Percentiles rank a stretch among this genome's conserved stretches.
Conservation (phyloP, 2,329 filamentous ascomycete genomes). For the Fusarium sp. region DNA sequence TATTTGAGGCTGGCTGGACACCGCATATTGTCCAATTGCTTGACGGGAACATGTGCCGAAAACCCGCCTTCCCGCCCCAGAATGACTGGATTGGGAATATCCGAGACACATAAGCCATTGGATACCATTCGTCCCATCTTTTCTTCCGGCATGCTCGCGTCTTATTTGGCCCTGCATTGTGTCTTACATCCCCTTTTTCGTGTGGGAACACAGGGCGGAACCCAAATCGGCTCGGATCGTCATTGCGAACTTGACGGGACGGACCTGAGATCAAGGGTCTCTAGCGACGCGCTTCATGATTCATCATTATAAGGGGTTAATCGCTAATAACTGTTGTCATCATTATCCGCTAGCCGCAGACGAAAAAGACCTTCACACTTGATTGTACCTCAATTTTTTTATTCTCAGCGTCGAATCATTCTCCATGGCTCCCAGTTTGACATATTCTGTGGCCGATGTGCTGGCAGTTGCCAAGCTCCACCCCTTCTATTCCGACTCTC, state of each 20-base stretch:
- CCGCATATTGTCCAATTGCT: not conserved
- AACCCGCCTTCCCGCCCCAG: not conserved
- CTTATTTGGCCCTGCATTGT: not conserved
- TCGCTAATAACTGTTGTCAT: not conserved
- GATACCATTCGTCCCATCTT: not conserved
- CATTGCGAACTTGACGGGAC: not conserved
- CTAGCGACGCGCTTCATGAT: not conserved
- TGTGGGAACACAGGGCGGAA: not conserved
- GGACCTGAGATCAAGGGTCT: not conserved
- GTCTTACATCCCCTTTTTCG: not conserved
- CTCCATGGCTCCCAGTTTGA: conserved; percentile 18
- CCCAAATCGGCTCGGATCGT: not conserved
- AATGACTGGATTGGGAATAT: not conserved
- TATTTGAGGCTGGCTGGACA: not conserved
- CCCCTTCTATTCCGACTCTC: conserved; percentile 49
- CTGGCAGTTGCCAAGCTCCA: conserved; percentile 51
- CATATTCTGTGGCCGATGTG: conserved; percentile 47
- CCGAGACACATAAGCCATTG: not conserved
- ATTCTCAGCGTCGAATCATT: not conserved
- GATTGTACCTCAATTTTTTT: not conserved
- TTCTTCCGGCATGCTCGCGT: not conserved
- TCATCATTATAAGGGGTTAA: not conserved
- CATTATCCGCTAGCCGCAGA: not conserved
- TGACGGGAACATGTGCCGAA: not conserved
- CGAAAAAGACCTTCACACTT: not conserved